Evolutionary conservation across 176 grass and related monocot genomes (phyloP), one percentile per base, ranked within the genome.

Genomic region (Triticum urartu): DNA sequence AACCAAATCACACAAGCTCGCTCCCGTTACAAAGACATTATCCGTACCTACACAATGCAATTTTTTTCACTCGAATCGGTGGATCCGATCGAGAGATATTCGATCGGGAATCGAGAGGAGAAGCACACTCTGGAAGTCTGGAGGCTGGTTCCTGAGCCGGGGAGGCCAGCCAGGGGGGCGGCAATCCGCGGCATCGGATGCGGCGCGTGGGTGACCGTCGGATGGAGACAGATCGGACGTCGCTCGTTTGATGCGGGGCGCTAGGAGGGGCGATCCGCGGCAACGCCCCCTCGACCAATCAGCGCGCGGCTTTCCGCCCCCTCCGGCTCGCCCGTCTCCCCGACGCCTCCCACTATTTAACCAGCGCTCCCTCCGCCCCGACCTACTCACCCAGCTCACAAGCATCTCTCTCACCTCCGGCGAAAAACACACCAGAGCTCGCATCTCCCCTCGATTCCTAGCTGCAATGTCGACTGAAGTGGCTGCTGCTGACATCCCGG

Each of bases 41-140:
- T 89, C 43, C 68, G 14, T 35, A 4, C 0, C 35, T 87, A 69
- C 30, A 20, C 5, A 0, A 0, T 0, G 39, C 4, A 84, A 11
- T 54, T 43, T 30, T 30, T 30, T 30, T 0, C 0, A 73, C 0
- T 1, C 0, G 2, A 24, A 90, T 87, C 22, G 13, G 71, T 83
- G 0, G 0, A 75, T 1, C 6, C 0, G 0, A 68, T 0, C 0
- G 26, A 0, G 86, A 92, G 86, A 89, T 87, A 90, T 93, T 85
- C 0, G 20, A 14, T 36, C 56, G 52, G 74, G 83, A 95, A 95
- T 81, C 68, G 75, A 83, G 88, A 83, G 54, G 87, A 92, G 92
- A 98, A 98, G 89, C 95, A 98, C 95, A 97, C 87, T 62, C 13
- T 43, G 43, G 76, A 86, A 39, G 17, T 0, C 25, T 7, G 71